Conservation (phyloP, 441 rosid genomes). For the Syzygium syzygioides region DNA sequence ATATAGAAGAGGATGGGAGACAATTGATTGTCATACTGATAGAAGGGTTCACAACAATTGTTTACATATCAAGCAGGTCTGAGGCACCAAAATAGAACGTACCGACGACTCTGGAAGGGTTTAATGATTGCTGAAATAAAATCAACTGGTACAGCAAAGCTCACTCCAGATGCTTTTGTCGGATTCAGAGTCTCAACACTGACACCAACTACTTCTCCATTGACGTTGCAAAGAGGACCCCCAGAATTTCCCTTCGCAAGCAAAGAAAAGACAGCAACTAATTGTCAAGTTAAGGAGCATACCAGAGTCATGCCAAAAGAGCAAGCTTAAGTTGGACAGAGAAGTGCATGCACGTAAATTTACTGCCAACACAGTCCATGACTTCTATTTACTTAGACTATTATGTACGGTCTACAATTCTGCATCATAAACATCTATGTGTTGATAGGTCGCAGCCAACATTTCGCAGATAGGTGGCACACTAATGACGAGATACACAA, state of each 20-base stretch:
- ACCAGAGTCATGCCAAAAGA: neutral
- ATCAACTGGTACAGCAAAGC: neutral
- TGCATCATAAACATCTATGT: neutral
- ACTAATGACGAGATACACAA: neutral
- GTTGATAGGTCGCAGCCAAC: neutral
- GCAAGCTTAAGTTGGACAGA: neutral
- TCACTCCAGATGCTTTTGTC: neutral
- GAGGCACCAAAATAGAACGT: neutral
- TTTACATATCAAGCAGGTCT: neutral
- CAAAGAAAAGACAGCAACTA: neutral
- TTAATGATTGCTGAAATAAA: neutral
- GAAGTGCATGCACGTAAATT: neutral
- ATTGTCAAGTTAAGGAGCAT: neutral
- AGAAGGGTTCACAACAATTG: neutral
- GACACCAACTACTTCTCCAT: neutral
- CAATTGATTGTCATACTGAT: neutral
- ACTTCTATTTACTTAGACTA: rapidly evolving
- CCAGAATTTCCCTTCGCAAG: neutral
- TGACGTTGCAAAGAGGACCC: neutral
- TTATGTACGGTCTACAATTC: neutral
- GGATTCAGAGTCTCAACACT: rapidly evolving
- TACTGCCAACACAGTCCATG: neutral
- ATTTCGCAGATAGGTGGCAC: neutral
- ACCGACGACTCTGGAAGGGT: neutral
- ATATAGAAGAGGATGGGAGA: neutral